Evolutionary conservation across 257 asterid genomes (phyloP), one percentile per base, ranked within the genome.

Genomic region (Solanum chmielewskii): DNA sequence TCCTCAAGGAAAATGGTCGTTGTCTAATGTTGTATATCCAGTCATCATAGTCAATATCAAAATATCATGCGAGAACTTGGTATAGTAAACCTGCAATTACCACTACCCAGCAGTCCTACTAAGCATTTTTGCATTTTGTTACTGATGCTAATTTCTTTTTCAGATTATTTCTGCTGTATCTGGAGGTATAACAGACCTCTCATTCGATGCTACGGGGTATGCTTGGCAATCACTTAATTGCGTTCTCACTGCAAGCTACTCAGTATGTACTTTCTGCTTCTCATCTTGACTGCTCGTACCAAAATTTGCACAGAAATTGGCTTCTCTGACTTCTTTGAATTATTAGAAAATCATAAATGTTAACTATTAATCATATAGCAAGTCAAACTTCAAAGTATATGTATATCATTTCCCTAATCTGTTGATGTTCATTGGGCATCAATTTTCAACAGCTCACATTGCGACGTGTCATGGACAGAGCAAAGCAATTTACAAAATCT

Each of bases 101-200:
- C 52, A 74, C 47, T 21, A 42, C 14, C 0, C n/a, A 77, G 62
- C 0, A 42, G 62, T 27, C 84, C 29, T 16, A 5, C 41, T 47
- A 80, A 27, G 66, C 84, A 80, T 80, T 52, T 74, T 35, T 11
- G 47, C 64, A 15, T 33, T 31, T 41, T 29, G 9, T 56, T 29
- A 62, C 66, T 85, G 56, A 88, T 56, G 59, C 21, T 14, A 66
- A 4, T 70, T 4, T 9, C 35, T 27, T 89, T 35, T 88, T 85
- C 86, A 90, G 94, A 89, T 89, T 64, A 87, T 90, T 20, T 92
- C 94, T 39, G 94, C 94, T 52, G 52, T 92, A 86, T 88, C 90
- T 88, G 94, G 92, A 64, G 93, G 94, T 45, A 86, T 92, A 71
- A 92, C 94, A 11, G 94, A 92, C 90, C 89, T 92, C 80, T 90